Percentiles rank a stretch among this genome's conserved stretches.
Conservation (phyloP, 371 early-diverging fungal genomes). For the Coemansia sp. region DNA sequence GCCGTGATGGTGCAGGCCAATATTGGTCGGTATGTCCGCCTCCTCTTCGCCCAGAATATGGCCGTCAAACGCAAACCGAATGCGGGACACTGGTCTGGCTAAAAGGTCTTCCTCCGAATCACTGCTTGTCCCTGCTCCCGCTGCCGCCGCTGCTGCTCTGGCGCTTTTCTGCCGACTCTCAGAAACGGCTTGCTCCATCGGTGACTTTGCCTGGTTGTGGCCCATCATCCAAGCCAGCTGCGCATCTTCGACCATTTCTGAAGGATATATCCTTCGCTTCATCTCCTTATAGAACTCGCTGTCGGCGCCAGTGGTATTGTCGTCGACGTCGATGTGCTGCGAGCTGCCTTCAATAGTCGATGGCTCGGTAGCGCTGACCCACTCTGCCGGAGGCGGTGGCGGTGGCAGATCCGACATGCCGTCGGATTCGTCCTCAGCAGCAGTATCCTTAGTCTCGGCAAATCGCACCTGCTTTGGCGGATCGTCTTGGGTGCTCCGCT, state of each 20-base stretch:
- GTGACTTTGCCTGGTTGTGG: constrained; percentile 49
- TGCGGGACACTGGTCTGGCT: constrained; percentile 32
- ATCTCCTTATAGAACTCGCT: constrained; percentile 42
- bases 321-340: constrained; percentile 10
- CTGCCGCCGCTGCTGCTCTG: constrained; percentile 2
- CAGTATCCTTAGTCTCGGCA: background rate
- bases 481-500: background rate
- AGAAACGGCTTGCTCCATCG: constrained; percentile 43
- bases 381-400: constrained; percentile 46
- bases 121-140: background rate
- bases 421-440: background rate
- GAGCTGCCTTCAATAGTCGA: background rate
- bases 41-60: constrained; percentile 56
- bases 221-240: constrained; percentile 52
- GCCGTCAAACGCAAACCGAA: constrained; percentile 81
- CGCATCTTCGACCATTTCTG: constrained; percentile 45
- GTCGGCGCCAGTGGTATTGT: constrained; percentile 34
- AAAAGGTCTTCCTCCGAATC: constrained; percentile 15
- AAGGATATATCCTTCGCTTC: constrained; percentile 42
- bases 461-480: constrained; percentile 20
- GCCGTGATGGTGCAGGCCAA: constrained; percentile 88
- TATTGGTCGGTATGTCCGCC: constrained; percentile 59
- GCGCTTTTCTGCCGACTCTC: constrained; percentile 20
- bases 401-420: constrained; percentile 19
- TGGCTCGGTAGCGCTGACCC: constrained; percentile 14